These are phyloP conservation scores for Cladophialophora exuberans DNA, from an alignment of 2,329 filamentous ascomycete species.

Conservation along the genomic window DNA sequence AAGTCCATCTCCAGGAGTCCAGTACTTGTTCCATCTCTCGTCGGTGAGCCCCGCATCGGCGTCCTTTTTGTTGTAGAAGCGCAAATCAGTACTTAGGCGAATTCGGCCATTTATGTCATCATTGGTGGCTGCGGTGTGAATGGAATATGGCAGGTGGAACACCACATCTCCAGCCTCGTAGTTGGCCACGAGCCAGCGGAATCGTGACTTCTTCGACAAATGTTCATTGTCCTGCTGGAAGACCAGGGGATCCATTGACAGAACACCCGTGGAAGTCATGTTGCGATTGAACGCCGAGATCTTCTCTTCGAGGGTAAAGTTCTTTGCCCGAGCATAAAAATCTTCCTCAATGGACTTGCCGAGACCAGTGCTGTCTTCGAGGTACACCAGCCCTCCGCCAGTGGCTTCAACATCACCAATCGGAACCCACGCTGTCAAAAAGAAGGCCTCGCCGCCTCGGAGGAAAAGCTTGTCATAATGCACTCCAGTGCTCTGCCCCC, in stretches of 20 bases:
- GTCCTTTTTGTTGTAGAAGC: constrained; percentile 40
- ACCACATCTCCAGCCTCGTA: constrained; percentile 48
- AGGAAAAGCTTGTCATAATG: constrained; percentile 50
- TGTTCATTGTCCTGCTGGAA: constrained; percentile 15
- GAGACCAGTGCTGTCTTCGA: constrained; percentile 42
- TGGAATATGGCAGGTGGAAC: constrained; percentile 50
- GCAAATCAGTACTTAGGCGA: constrained; percentile 47
- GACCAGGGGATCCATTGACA: constrained; percentile 9
- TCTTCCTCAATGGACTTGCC: constrained; percentile 45
- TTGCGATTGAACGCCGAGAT: constrained; percentile 39
- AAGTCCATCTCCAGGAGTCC: constrained; percentile 41
- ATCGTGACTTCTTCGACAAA: constrained; percentile 7
- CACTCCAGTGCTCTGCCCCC: constrained; percentile 43
- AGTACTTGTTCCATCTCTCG: constrained; percentile 43
- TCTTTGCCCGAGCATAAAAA: constrained; percentile 37
- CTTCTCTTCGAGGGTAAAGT: constrained; percentile 39
- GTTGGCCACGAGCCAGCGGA: constrained; percentile 40
- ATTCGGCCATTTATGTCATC: constrained; percentile 45
- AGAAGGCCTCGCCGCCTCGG: constrained; percentile 41
- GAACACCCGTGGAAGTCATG: constrained; percentile 37
- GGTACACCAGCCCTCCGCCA: constrained; percentile 49
- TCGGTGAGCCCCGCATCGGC: constrained; percentile 40
- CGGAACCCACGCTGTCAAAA: constrained; percentile 41
- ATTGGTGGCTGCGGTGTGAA: constrained; percentile 47
- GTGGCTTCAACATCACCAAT: constrained; percentile 43